Evolutionary conservation across 805 yeast genomes (phyloP).

Genomic region (Lachancea sp.): DNA sequence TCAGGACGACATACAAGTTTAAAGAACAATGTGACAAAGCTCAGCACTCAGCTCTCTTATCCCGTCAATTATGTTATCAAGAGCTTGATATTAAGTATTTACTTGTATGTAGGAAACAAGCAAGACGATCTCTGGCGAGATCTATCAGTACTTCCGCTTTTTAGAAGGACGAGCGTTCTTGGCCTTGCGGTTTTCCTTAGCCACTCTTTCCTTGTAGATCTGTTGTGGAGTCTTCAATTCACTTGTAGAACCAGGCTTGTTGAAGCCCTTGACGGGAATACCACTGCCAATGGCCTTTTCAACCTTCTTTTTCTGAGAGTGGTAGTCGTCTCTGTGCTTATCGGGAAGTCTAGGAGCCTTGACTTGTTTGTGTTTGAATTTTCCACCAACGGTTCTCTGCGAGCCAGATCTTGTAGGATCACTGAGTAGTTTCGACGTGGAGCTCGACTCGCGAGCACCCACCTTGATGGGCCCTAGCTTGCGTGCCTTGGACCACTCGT

Average conservation of each 20-base stretch:
- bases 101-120: too few relatives aligned
- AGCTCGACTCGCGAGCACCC: slow-evolving; percentile 46
- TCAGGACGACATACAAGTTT: too few relatives aligned
- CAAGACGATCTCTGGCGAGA: neutral
- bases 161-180: slow-evolving; percentile 79
- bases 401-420: slow-evolving; percentile 29
- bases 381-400: slow-evolving; percentile 34
- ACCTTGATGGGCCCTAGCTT: slow-evolving; percentile 46
- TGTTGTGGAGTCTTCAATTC: slow-evolving; percentile 68
- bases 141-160: slow-evolving; percentile 31
- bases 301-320: slow-evolving; percentile 74
- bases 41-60: too few relatives aligned
- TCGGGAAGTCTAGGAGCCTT: slow-evolving; percentile 91
- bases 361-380: slow-evolving; percentile 65
- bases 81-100: too few relatives aligned
- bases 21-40: too few relatives aligned
- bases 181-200: slow-evolving; percentile 63
- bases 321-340: slow-evolving; percentile 79
- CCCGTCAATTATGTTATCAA: too few relatives aligned
- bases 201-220: slow-evolving; percentile 69
- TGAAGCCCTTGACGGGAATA: slow-evolving; percentile 58
- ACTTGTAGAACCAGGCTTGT: slow-evolving; percentile 32
- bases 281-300: slow-evolving; percentile 76
- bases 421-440: slow-evolving; percentile 29
- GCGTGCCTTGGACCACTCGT: slow-evolving; percentile 80